Percentiles rank a stretch among this genome's conserved stretches.
Conservation (phyloP, 1,284 basidiomycete species). For the Pterulicium gracile region DNA sequence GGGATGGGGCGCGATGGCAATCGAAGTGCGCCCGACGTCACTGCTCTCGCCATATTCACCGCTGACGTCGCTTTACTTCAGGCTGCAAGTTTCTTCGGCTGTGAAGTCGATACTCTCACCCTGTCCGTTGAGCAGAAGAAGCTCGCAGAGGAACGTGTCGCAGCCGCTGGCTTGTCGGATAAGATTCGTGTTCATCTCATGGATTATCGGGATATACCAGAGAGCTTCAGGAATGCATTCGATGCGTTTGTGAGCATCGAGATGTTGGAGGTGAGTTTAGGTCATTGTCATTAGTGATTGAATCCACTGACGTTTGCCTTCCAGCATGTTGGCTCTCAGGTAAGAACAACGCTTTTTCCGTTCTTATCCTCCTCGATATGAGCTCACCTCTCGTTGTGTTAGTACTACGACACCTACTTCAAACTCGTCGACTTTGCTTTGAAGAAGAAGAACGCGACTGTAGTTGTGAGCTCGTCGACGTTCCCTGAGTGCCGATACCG, state of each 20-base stretch:
- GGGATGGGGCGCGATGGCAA: constrained; percentile 86
- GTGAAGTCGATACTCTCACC: constrained; percentile 82
- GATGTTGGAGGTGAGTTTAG: constrained; percentile 70
- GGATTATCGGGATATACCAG: constrained; percentile 78
- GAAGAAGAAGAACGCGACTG: constrained; percentile 59
- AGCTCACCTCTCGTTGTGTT: constrained; percentile 17
- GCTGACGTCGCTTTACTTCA: constrained; percentile 14
- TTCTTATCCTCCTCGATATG: neutral
- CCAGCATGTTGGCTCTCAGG: constrained; percentile 2
- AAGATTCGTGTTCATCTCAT: constrained; percentile 76
- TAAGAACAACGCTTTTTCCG: constrained; percentile 34
- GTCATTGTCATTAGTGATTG: constrained; percentile 4
- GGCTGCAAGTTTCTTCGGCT: constrained; percentile 61
- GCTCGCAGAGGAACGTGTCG: constrained; percentile 76
- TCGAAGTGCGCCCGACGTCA: constrained; percentile 47
- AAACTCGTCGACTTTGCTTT: constrained; percentile 72
- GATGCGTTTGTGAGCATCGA: constrained; percentile 86
- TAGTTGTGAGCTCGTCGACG: constrained; percentile 72
- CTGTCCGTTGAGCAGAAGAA: constrained; percentile 80
- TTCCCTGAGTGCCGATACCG: constrained; percentile 74
- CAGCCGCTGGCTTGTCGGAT: constrained; percentile 56
- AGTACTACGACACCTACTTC: constrained; percentile 62
- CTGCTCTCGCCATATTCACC: constrained; percentile 14
- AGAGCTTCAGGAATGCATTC: constrained; percentile 67
- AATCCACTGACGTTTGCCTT: constrained; percentile 4